Evolutionary conservation across 228 moss, liverwort and hornwort genomes (phyloP).

Genomic region (Sphagnum fallax): DNA sequence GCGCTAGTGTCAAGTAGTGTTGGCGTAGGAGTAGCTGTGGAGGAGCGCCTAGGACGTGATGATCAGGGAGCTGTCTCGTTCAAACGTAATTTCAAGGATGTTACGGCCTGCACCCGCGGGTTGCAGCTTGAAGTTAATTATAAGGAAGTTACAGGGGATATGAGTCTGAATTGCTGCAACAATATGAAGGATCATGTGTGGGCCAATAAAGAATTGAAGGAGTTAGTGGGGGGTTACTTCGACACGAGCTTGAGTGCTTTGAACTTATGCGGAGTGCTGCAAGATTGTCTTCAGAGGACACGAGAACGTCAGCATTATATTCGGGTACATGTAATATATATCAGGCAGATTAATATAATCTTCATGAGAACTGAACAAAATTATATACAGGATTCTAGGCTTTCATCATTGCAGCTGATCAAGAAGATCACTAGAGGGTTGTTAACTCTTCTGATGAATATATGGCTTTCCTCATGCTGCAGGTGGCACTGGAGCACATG

Average conservation of each 20-base stretch:
- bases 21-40: constrained; percentile 28
- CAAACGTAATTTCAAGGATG: constrained; percentile 48
- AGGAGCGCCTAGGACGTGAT: constrained; percentile 3
- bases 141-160: constrained; percentile 47
- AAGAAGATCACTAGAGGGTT: no score
- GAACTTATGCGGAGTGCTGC: constrained; percentile 62
- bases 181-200: constrained; percentile 53
- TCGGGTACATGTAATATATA: no score
- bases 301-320: no score
- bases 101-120: constrained; percentile 55
- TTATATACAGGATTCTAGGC: no score
- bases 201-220: constrained; percentile 77
- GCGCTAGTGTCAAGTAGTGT: constrained; percentile 48
- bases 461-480: no score
- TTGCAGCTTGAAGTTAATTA: constrained; percentile 20
- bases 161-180: constrained; percentile 37
- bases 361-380: no score
- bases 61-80: constrained; percentile 23
- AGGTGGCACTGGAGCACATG: constrained; percentile 68
- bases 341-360: no score
- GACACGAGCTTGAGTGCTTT: constrained; percentile 52
- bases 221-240: constrained; percentile 70
- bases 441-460: no score
- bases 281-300: constrained; percentile 24
- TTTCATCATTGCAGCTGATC: no score